Conservation (phyloP, 163 green algal genomes). For the Chlorella variabilis region DNA sequence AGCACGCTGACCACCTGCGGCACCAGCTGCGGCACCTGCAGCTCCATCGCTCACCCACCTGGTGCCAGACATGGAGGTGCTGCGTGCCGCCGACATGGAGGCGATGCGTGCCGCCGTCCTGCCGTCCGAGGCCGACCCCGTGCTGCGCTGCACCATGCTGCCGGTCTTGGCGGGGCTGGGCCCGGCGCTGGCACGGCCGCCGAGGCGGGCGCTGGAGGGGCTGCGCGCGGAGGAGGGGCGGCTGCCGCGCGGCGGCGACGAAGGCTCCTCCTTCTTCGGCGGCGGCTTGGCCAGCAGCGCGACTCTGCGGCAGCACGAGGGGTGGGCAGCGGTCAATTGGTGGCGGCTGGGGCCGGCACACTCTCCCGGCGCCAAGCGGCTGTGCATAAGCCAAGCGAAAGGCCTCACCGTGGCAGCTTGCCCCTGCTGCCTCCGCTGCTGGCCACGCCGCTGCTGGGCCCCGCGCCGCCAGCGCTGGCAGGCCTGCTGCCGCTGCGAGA, state of each 20-base stretch:
- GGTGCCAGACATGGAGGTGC: background rate
- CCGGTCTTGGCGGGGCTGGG: slow-evolving; percentile 16
- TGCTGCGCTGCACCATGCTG: slow-evolving; percentile 14
- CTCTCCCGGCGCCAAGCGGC: no score
- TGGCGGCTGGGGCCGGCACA: background rate
- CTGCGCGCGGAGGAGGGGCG: background rate
- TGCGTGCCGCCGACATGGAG: no score
- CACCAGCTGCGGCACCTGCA: no score
- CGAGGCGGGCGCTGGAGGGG: background rate
- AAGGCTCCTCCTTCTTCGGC: slow-evolving; percentile 30
- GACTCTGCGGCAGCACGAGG: background rate
- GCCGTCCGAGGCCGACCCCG: background rate
- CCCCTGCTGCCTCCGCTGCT: background rate
- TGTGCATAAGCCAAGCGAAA: background rate
- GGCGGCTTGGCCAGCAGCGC: slow-evolving; percentile 35
- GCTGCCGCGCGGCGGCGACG: background rate
- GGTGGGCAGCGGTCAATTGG: background rate
- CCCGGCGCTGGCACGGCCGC: background rate
- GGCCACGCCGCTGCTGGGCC: no score
- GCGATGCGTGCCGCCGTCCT: no score
- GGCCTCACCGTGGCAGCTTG: slow-evolving; percentile 21
- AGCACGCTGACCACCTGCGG: no score
- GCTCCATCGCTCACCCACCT: background rate
- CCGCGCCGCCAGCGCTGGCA: background rate
- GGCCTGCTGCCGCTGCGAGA: slow-evolving; percentile 11